These are phyloP conservation scores for Rosa hybrid DNA, from an alignment of 331 rosid genomes.

Conservation along the genomic window DNA sequence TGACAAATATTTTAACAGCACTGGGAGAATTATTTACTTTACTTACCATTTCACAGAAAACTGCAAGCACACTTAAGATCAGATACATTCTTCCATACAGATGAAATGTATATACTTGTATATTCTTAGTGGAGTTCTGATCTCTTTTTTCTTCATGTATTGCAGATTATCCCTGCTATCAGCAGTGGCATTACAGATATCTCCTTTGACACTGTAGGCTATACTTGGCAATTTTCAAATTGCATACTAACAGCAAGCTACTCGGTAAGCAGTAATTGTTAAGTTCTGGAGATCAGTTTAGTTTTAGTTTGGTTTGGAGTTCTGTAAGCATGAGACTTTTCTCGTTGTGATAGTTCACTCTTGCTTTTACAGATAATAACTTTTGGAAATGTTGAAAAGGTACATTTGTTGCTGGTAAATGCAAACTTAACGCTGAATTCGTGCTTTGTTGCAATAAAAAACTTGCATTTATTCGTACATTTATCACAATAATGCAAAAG, in stretches of 20 bases:
- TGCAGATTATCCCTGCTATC: slow-evolving; percentile 81
- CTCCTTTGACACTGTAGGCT: slow-evolving; percentile 70
- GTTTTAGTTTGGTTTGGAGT: neutral
- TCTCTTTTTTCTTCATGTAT: slow-evolving; percentile 7
- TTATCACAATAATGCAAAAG: too few species aligned
- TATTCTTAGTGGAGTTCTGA: neutral
- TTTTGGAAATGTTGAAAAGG: too few species aligned
- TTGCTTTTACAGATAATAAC: neutral
- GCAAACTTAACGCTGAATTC: too few species aligned
- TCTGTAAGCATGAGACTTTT: slow-evolving; percentile 12
- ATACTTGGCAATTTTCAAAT: slow-evolving; percentile 77
- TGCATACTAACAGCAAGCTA: slow-evolving; percentile 83
- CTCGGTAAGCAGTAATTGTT: slow-evolving; percentile 49
- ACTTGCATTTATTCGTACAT: too few species aligned
- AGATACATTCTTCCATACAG: neutral
- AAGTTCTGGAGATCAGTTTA: neutral
- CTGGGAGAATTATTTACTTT: slow-evolving; percentile 64
- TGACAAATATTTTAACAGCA: slow-evolving; percentile 86
- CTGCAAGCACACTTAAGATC: neutral
- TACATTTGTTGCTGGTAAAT: too few species aligned
- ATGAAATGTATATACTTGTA: neutral
- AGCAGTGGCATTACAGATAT: slow-evolving; percentile 80
- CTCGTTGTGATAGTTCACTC: slow-evolving; percentile 58
- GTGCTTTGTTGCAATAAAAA: too few species aligned
- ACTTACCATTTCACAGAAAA: neutral